Evolutionary conservation across 2,329 filamentous ascomycete genomes (phyloP).

Genomic region (Diaporthe citriasiana): DNA sequence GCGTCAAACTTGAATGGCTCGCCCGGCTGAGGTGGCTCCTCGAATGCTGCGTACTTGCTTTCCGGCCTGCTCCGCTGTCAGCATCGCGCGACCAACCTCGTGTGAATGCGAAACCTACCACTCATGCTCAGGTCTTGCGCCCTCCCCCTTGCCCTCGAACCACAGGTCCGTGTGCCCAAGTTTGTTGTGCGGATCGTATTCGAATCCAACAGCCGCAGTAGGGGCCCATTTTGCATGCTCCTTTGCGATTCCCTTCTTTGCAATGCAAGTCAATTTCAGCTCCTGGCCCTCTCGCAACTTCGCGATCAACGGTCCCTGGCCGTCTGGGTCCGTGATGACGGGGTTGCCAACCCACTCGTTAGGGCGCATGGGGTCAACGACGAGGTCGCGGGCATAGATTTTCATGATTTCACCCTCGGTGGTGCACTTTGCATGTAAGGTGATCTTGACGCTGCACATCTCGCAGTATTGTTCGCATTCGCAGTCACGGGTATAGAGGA

Average conservation of each 20-base stretch:
- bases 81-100: conserved; percentile 15
- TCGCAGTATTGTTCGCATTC: conserved; percentile 97
- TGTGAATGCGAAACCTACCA: conserved; percentile 71
- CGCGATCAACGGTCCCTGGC: conserved; percentile 86
- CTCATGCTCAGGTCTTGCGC: conserved; percentile 73
- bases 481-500: conserved; percentile 93
- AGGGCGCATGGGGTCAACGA: conserved; percentile 77
- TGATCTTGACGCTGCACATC: conserved; percentile 87
- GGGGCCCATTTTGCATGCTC: conserved; percentile 99
- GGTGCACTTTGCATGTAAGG: conserved; percentile 87
- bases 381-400: conserved; percentile 91
- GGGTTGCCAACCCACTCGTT: conserved; percentile 85
- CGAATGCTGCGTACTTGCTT: conserved; percentile 83
- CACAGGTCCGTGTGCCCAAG: conserved; percentile 92
- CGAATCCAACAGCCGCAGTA: conserved; percentile 91
- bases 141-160: conserved; percentile 74
- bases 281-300: conserved; percentile 94
- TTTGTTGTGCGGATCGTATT: conserved; percentile 99
- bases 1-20: conserved; percentile 94
- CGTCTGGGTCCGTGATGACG: conserved; percentile 86
- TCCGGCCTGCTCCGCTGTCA: conserved; percentile 74
- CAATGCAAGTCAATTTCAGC: conserved; percentile 89
- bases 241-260: conserved; percentile 98
- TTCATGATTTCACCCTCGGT: conserved; percentile 86
- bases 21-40: conserved; percentile 83